A percentile compares a stretch with the other conserved stretches of the same genome.
These are phyloP conservation scores for Eragrostis tef DNA, from an alignment of 202 grass and related monocot genomes.

Conservation along the genomic window DNA sequence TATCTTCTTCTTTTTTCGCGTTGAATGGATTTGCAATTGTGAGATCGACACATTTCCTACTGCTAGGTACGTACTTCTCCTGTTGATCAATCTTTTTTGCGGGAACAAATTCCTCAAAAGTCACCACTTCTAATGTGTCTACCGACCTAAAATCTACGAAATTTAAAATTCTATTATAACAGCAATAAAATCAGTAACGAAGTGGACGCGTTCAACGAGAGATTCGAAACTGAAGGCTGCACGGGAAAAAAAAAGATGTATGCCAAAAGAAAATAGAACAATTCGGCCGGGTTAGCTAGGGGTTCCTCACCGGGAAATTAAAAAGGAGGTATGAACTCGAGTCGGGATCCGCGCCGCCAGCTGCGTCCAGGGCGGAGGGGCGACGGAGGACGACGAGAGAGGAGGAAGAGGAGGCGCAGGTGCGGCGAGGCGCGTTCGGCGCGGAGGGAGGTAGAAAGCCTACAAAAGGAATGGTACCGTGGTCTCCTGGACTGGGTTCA, in stretches of 20 bases:
- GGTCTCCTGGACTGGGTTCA: not conserved
- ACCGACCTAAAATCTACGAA: not conserved
- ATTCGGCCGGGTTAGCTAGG: not conserved
- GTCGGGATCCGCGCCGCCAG: not conserved
- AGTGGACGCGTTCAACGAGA: not conserved
- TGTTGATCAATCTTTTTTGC: not conserved
- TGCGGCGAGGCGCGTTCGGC: conserved; percentile 25
- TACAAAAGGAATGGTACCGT: not conserved
- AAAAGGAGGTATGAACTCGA: not conserved
- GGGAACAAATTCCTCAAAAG: not conserved
- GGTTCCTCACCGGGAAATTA: not conserved
- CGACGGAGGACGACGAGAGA: not conserved
- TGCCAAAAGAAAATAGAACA: not conserved
- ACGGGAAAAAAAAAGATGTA: not conserved
- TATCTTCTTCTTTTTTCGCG: not conserved
- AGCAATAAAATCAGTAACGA: not conserved
- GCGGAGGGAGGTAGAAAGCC: conserved; percentile 13
- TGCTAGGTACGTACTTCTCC: not conserved
- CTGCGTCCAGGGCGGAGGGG: not conserved
- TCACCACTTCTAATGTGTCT: too few species aligned
- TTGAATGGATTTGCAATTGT: not conserved
- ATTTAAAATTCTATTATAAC: not conserved
- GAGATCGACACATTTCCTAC: not conserved
- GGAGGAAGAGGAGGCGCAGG: not conserved
- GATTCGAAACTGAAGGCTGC: not conserved